Evolutionary conservation across 2,329 filamentous ascomycete species (phyloP).

Genomic region (Exophiala viscosa): DNA sequence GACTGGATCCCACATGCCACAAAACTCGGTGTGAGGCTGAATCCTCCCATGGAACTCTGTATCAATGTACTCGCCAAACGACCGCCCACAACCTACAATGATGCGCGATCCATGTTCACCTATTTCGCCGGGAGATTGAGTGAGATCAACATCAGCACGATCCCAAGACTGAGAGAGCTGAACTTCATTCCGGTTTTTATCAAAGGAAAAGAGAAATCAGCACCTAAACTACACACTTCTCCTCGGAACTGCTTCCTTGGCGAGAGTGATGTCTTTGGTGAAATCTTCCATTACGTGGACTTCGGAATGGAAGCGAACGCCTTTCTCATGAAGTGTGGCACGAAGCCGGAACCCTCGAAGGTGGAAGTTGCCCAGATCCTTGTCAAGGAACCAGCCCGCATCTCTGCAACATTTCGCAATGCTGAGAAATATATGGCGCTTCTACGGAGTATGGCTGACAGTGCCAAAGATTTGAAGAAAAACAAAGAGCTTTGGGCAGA

Average conservation of each 20-base stretch:
- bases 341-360: constrained; percentile 85
- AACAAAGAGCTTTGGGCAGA: constrained; percentile 74
- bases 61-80: constrained; percentile 67
- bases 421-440: constrained; percentile 83
- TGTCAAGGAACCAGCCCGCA: constrained; percentile 75
- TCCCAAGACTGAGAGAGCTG: constrained; percentile 60
- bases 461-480: constrained; percentile 64
- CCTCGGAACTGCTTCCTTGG: constrained; percentile 81
- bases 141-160: constrained; percentile 64
- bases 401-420: constrained; percentile 74
- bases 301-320: constrained; percentile 84
- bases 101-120: constrained; percentile 70
- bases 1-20: constrained; percentile 76
- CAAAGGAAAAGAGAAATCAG: constrained; percentile 36
- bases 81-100: constrained; percentile 64
- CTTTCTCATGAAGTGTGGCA: constrained; percentile 83
- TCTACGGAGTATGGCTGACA: constrained; percentile 74
- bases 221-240: constrained; percentile 53
- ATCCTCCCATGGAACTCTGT: constrained; percentile 76
- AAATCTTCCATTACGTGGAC: constrained; percentile 96
- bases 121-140: constrained; percentile 77
- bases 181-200: constrained; percentile 66
- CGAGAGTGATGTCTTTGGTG: constrained; percentile 65
- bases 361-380: constrained; percentile 77
- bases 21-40: constrained; percentile 79